Percentiles rank a stretch among this genome's conserved stretches.
Evolutionary conservation across 306 rosid species (phyloP).

Genomic region (barrel medic (Medicago truncatula)): MtrunA17r5.0-ANR NC_053043.1:50409501-50410000

Average conservation of each 20-base stretch:
- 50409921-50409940: slow-evolving; percentile 70
- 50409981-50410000: slow-evolving; percentile 81
- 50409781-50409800: slow-evolving; percentile 18
- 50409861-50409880: slow-evolving; percentile 84
- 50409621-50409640: not conserved
- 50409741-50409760: not conserved
- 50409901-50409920: slow-evolving; percentile 92
- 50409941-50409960: slow-evolving; percentile 65
- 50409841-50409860: slow-evolving; percentile 18
- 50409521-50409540: not conserved
- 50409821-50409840: slow-evolving; percentile 28
- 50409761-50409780: not conserved
- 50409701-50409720: slow-evolving; percentile 29
- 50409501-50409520: not conserved
- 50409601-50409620: not conserved
- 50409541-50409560: not conserved
- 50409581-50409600: slow-evolving; percentile 16
- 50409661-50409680: slow-evolving; percentile 16
- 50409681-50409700: slow-evolving; percentile 19
- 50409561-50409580: slow-evolving; percentile 10
- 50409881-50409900: slow-evolving; percentile 99
- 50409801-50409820: not conserved
- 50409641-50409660: not conserved
- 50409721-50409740: not conserved
- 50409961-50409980: slow-evolving; percentile 64